A percentile compares a stretch with the other conserved stretches of the same genome.
These are phyloP conservation scores for Penicillium pulvis DNA, from an alignment of 495 filamentous ascomycete genomes.

Conservation along the genomic window DNA sequence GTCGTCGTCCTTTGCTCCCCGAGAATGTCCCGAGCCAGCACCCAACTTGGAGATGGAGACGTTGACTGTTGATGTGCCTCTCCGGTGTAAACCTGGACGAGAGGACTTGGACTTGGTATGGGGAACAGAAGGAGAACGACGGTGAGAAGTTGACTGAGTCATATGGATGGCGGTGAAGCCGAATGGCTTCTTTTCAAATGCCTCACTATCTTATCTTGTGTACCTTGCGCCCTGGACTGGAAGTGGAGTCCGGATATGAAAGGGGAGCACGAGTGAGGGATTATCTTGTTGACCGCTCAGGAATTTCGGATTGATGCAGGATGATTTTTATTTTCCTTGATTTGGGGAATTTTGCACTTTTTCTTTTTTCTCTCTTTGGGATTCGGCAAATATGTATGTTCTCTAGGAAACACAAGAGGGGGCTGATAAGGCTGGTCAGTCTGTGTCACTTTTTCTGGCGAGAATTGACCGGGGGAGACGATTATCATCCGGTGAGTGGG, in stretches of 20 bases:
- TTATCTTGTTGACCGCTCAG: slow-evolving; percentile 4
- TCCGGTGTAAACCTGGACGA: slow-evolving; percentile 40
- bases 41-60: slow-evolving; percentile 45
- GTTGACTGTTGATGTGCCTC: slow-evolving; percentile 37
- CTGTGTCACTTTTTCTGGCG: neutral
- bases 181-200: slow-evolving; percentile 28
- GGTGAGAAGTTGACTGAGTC: slow-evolving; percentile 47
- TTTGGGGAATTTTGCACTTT: neutral
- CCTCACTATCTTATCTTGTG: slow-evolving; percentile 41
- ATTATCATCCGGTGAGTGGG: slow-evolving; percentile 2
- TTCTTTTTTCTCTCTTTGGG: neutral
- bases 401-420: neutral
- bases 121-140: slow-evolving; percentile 39
- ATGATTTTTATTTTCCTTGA: neutral
- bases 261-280: slow-evolving; percentile 4
- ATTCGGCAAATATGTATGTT: slow-evolving; percentile 8
- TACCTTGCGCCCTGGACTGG: slow-evolving; percentile 5
- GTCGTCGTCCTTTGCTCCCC: slow-evolving; percentile 44
- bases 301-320: slow-evolving; percentile 5
- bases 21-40: slow-evolving; percentile 29
- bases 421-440: slow-evolving; percentile 6
- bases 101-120: slow-evolving; percentile 34
- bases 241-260: neutral
- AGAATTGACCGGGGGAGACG: neutral
- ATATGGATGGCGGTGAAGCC: slow-evolving; percentile 46